Evolutionary conservation across 768 basidiomycete species (phyloP).

Genomic region (Boletus speciosus): DNA sequence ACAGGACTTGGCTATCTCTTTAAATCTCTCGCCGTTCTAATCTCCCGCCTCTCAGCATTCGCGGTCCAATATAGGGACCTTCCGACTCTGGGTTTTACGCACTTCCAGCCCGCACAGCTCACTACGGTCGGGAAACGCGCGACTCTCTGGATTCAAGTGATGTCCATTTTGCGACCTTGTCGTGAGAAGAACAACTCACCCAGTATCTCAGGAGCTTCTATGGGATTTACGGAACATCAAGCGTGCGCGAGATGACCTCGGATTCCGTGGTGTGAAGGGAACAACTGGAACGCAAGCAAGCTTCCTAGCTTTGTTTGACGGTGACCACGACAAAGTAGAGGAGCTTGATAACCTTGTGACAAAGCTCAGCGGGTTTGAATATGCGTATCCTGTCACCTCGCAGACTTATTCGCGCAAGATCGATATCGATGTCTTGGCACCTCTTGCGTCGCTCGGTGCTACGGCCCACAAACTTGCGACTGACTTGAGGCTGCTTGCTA

Average conservation of each 20-base stretch:
- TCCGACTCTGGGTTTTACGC: slow-evolving; percentile 95
- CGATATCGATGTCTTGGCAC: slow-evolving; percentile 87
- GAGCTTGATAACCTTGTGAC: slow-evolving; percentile 87
- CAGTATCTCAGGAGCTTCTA: slow-evolving; percentile 65
- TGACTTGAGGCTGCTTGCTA: slow-evolving; percentile 90
- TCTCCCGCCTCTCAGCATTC: slow-evolving; percentile 82
- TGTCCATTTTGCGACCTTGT: slow-evolving; percentile 9
- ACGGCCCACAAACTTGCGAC: slow-evolving; percentile 98
- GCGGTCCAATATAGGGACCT: slow-evolving; percentile 83
- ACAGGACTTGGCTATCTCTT: slow-evolving; percentile 81
- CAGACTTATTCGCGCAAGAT: slow-evolving; percentile 99
- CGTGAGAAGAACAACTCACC: neutral
- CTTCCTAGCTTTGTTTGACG: slow-evolving; percentile 91
- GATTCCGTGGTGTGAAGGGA: slow-evolving; percentile 98
- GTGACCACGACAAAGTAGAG: slow-evolving; percentile 93
- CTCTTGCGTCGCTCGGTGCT: slow-evolving; percentile 86
- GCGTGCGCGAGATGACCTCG: slow-evolving; percentile 85
- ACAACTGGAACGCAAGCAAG: slow-evolving; percentile 98
- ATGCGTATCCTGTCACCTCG: slow-evolving; percentile 96
- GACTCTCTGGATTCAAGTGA: slow-evolving; percentile 92
- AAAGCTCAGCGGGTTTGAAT: slow-evolving; percentile 85
- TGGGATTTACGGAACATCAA: slow-evolving; percentile 96
- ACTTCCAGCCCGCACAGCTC: slow-evolving; percentile 97
- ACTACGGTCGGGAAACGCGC: slow-evolving; percentile 98
- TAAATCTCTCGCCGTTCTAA: slow-evolving; percentile 83